Conservation (phyloP, 2,329 filamentous ascomycete genomes). For the Pseudogymnoascus sp. region DNA sequence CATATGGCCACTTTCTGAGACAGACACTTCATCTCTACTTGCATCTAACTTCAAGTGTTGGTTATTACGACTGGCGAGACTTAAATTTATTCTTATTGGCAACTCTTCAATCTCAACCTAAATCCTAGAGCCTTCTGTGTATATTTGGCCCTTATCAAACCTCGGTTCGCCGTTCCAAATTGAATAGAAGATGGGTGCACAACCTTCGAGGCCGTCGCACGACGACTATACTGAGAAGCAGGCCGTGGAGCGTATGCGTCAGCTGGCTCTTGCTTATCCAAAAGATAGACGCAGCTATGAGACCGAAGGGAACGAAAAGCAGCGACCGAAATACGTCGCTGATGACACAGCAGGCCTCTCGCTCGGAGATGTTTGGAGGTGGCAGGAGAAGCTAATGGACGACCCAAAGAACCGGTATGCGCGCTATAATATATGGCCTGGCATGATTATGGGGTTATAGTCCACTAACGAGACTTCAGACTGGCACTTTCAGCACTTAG, state of each 20-base stretch:
- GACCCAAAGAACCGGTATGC: conserved; percentile 57
- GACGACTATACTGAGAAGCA: neutral
- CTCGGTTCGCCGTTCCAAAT: neutral
- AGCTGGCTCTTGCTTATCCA: neutral
- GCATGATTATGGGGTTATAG: neutral
- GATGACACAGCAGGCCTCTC: conserved; percentile 36
- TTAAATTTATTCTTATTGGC: neutral
- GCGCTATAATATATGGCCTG: neutral
- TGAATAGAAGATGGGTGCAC: neutral
- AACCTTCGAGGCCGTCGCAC: neutral
- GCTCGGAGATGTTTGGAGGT: conserved; percentile 42
- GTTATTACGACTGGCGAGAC: neutral
- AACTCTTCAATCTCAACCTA: neutral
- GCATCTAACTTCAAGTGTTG: neutral
- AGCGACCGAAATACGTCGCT: conserved; percentile 11
- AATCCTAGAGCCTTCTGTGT: neutral
- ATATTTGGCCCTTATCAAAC: neutral
- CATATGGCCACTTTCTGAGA: neutral
- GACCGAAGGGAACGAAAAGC: conserved; percentile 30
- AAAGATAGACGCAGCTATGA: conserved; percentile 19
- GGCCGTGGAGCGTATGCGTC: neutral
- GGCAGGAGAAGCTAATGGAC: conserved; percentile 53
- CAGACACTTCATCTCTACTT: neutral
- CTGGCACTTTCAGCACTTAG: conserved; percentile 69
- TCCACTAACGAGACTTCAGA: conserved; percentile 35